Evolutionary conservation across 2,329 filamentous ascomycete genomes (phyloP), one percentile per base, ranked within the genome.

Genomic region (Pseudocercospora fuligena): DNA sequence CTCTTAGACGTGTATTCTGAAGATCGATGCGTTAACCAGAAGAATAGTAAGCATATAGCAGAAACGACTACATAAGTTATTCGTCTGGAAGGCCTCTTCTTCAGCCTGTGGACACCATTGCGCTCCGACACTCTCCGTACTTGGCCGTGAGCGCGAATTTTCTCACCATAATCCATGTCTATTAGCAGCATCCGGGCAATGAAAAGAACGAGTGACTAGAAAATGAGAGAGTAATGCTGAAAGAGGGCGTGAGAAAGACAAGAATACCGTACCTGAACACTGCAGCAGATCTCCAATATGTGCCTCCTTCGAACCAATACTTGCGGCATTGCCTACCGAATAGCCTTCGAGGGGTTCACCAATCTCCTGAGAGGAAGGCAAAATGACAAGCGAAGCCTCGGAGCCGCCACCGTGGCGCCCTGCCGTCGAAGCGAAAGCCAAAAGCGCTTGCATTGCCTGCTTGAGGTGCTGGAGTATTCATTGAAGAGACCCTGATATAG

Each of bases 81-180:
- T 9, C 57, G 31, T 40, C 33, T 40, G 12, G 57, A 29, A 46
- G 40, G 31, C n/a, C 33, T 40, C 21, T 21, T 40, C 57, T 46
- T 40, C 31, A 60, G 40, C 19, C n/a, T n/a, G 11, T 12, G 57
- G 5, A 40, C 40, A 11, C 16, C 21, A 27, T 31, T 33, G n/a
- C 54, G 54, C n/a, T 51, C 46, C 5, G 59, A 47, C 1, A 33
- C n/a, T 29, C 59, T 47, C 46, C 59, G 59, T 51, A 21, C 23
- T 31, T 47, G 40, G 16, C 21, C 59, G 23, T 31, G 40, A 27
- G 46, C 59, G 40, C 59, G 59, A 31, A 61, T 51, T 43, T 61
- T 61, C 29, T 51, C 59, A 11, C 59, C 59, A 25, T 51, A 51
- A 43, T 19, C 59, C 59, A 51, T 61, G 43, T 58, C 54, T 29